Base-by-base conservation (phyloP, 75 land plant species). In the Ceratopteris richardii region DNA sequence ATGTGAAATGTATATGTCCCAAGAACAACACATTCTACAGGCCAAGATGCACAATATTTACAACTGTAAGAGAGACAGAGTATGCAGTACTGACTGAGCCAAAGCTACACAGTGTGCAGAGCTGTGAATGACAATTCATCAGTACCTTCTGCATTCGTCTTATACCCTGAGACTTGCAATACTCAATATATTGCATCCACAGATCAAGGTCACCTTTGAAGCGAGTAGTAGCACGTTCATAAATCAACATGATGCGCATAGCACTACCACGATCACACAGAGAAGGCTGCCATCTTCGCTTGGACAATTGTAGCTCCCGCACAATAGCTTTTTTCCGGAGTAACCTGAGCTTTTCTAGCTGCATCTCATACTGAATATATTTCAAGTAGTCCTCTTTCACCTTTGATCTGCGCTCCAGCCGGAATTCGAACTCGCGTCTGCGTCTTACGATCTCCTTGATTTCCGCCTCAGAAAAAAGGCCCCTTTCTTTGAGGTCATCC, bases 131-230 rank as follows among this genome's bases (percentile, higher is more conserved):
- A n/a, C n/a, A 33, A 33, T 33, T 33, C 9, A 9, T 9, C 3
- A 20, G 24, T 50, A 93, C 96, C 99, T 86, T 68, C 59, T 79
- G 94, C 79, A 90, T 81, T 14, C 72, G 46, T 0, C 82, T 76
- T 52, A 69, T 66, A 54, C 72, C 69, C 18, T 65, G 44, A 30
- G 64, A 60, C 50, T 77, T 66, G 65, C 96, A 90, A 57, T 69
- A 95, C 72, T 95, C 97, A 7, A 87, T 43, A 50, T 79, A 95
- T 66, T 63, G 69, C 48, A 95, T 75, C 99, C 99, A 95, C 4
- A 95, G 63, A 12, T 68, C 76, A 61, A 95, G 26, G 61, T 95
- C 92, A 5, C 88, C 90, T 65, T 84, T 84, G 65, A 56, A 80
- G 59, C 75, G 71, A 22, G 70, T 70, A 18, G 73, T 65, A 0